These are phyloP conservation scores for Dalbergia cochinchinensis DNA, from an alignment of 306 rosid genomes.

Conservation along the genomic window DNA sequence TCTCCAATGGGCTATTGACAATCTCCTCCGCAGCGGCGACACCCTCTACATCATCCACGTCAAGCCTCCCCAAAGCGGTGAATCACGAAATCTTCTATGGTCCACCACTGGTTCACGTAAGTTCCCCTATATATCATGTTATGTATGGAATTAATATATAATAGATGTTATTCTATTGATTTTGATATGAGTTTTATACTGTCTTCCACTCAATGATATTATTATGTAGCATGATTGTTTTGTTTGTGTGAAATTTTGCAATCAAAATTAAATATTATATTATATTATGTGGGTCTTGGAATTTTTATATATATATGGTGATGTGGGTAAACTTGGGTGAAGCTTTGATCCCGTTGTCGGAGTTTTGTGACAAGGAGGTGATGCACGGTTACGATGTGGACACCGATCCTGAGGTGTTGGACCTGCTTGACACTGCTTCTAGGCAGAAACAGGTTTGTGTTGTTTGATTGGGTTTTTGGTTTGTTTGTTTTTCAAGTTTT, in stretches of 20 bases:
- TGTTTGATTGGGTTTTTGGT: neutral
- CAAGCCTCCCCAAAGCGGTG: conserved; percentile 37
- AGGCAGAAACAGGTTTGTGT: conserved; percentile 54
- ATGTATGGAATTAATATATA: too few relatives aligned
- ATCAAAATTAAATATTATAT: too few relatives aligned
- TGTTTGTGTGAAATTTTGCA: too few relatives aligned
- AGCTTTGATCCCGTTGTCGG: conserved; percentile 63
- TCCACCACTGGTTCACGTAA: conserved; percentile 63
- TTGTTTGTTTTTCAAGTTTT: neutral
- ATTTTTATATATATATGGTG: neutral
- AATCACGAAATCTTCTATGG: conserved; percentile 57
- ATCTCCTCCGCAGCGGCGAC: conserved; percentile 53
- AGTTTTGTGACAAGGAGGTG: conserved; percentile 61
- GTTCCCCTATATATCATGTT: neutral
- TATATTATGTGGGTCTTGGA: neutral
- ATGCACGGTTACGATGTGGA: conserved; percentile 48
- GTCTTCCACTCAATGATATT: too few relatives aligned
- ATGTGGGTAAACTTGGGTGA: conserved; percentile 3
- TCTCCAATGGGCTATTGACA: conserved; percentile 60
- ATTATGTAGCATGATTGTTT: too few relatives aligned
- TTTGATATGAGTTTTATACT: too few relatives aligned
- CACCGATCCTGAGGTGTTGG: conserved; percentile 58
- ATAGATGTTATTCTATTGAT: too few relatives aligned
- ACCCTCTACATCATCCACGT: conserved; percentile 55
- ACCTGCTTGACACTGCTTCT: conserved; percentile 54